Conservation (phyloP, 768 basidiomycete species). For the Rhodotorula taiwanensis region DNA sequence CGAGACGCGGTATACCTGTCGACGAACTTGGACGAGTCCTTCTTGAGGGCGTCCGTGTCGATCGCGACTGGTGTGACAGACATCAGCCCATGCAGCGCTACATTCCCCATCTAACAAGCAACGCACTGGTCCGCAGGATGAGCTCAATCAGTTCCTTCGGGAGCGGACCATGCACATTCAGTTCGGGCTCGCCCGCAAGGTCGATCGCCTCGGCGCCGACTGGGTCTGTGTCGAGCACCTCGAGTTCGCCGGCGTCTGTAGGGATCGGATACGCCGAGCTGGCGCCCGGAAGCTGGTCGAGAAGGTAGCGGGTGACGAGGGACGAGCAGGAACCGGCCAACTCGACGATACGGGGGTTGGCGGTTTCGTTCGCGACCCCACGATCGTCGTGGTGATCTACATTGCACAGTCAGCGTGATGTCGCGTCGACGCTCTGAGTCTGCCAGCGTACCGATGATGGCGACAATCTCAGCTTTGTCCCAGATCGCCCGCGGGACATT, state of each 20-base stretch:
- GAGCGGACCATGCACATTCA: conserved; percentile 1
- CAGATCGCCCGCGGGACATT: conserved; percentile 24
- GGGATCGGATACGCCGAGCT: not conserved
- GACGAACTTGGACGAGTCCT: not conserved
- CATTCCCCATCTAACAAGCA: too few relatives aligned
- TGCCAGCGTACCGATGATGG: not conserved
- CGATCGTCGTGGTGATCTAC: conserved; percentile 33
- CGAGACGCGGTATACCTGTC: conserved; percentile 10
- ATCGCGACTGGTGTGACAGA: conserved; percentile 17
- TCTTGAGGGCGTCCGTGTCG: conserved; percentile 21
- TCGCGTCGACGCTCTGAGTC: too few relatives aligned
- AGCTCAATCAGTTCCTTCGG: conserved; percentile 32
- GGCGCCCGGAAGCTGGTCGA: conserved; percentile 16
- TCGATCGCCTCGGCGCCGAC: not conserved
- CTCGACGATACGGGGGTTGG: conserved; percentile 29
- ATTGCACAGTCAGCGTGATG: not conserved
- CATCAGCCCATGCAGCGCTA: too few relatives aligned
- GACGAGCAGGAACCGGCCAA: conserved; percentile 19
- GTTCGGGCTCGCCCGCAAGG: too few relatives aligned
- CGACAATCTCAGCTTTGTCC: conserved; percentile 6
- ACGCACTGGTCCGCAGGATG: conserved; percentile 25
- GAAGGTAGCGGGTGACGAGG: conserved; percentile 20
- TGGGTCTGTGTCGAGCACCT: not conserved
- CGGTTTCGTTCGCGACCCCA: conserved; percentile 12
- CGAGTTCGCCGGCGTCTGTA: accelerated